Conservation (phyloP, 2,329 filamentous ascomycete species). For the Xylariaceae sp. region DNA sequence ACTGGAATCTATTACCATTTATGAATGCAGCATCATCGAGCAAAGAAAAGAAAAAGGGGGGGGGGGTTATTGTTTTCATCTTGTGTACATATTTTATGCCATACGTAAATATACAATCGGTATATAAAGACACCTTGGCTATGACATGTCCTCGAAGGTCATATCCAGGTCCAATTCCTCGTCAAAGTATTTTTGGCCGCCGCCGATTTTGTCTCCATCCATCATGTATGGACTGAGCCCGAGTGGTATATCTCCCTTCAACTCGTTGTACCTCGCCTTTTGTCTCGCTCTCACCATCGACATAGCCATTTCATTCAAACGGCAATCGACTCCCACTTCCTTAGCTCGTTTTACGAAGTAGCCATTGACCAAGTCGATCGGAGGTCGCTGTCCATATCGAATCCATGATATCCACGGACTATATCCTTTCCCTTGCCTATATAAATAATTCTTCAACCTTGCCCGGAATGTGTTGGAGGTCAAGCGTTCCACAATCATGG, state of each 20-base stretch:
- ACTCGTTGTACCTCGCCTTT: conserved; percentile 26
- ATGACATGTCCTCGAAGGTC: neutral
- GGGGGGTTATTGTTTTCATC: no score
- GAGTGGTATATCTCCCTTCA: conserved; percentile 20
- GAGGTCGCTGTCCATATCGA: conserved; percentile 57
- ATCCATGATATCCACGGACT: conserved; percentile 68
- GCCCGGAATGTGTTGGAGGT: conserved; percentile 60
- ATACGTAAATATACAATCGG: conserved; percentile 6
- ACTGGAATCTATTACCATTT: no score
- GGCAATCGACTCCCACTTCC: conserved; percentile 67
- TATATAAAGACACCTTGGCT: neutral
- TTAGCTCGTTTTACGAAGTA: conserved; percentile 75
- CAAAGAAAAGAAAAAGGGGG: no score
- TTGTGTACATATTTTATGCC: conserved; percentile 4
- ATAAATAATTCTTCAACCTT: conserved; percentile 50
- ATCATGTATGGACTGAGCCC: conserved; percentile 20
- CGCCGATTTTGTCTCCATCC: conserved; percentile 21
- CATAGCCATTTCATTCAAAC: conserved; percentile 69
- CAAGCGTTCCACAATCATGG: conserved; percentile 51
- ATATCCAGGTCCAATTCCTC: conserved; percentile 7
- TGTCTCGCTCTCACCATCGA: conserved; percentile 70
- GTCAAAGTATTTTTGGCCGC: conserved; percentile 8
- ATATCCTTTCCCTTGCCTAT: conserved; percentile 50
- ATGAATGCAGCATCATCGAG: no score
- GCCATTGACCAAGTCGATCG: conserved; percentile 83